Evolutionary conservation across 1,284 basidiomycete genomes (phyloP).

Genomic region (Cryptococcus sp.): DNA sequence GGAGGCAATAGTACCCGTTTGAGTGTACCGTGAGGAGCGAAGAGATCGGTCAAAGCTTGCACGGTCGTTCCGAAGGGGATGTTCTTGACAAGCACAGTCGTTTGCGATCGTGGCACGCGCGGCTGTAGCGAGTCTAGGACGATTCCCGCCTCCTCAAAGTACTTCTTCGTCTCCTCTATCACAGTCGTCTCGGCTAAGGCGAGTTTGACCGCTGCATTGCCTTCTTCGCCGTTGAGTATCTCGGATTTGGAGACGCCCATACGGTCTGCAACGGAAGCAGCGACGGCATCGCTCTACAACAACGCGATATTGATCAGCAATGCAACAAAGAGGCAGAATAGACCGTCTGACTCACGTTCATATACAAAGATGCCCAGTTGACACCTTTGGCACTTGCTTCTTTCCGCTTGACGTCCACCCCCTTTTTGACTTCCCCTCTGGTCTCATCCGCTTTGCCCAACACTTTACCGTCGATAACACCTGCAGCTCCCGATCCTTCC

Average conservation of each 20-base stretch:
- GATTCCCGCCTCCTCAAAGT: conserved; percentile 67
- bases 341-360: conserved; percentile 74
- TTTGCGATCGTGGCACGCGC: conserved; percentile 66
- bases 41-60: conserved; percentile 74
- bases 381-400: conserved; percentile 77
- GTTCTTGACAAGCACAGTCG: conserved; percentile 91
- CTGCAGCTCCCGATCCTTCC: conserved; percentile 60
- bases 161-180: conserved; percentile 91
- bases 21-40: conserved; percentile 76
- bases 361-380: conserved; percentile 95
- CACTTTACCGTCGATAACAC: conserved; percentile 50
- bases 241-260: conserved; percentile 82
- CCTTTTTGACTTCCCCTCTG: conserved; percentile 68
- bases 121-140: conserved; percentile 55
- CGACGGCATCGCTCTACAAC: conserved; percentile 79
- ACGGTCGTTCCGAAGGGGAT: conserved; percentile 87
- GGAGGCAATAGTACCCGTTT: conserved; percentile 81
- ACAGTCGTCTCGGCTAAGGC: conserved; percentile 95
- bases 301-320: neutral
- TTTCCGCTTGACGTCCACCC: conserved; percentile 66
- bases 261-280: conserved; percentile 76
- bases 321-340: neutral
- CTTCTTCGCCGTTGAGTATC: conserved; percentile 65
- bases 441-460: conserved; percentile 56
- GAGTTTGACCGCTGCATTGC: conserved; percentile 79